Percentiles rank a stretch among this genome's conserved stretches.
phyloP scores from a whole-genome alignment of 805 yeast species.

The Candida loeiensis region DNA sequence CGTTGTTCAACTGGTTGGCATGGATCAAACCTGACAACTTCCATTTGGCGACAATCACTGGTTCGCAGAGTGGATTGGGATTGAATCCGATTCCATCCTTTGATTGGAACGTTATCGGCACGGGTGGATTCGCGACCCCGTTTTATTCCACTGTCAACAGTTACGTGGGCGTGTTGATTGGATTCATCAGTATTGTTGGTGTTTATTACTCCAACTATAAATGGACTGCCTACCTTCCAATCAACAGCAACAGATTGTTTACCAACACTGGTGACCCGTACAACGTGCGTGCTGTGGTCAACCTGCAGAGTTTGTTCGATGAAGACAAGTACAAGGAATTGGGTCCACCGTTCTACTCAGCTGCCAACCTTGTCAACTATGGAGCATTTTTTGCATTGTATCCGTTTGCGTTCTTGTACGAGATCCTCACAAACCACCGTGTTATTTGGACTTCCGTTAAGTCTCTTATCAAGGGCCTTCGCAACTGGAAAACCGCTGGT shows the following conservation, averaged over 20 bases:
- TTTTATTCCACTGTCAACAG: constrained; percentile 22
- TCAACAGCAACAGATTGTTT: constrained; percentile 20
- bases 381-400: constrained; percentile 25
- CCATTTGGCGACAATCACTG: constrained; percentile 24
- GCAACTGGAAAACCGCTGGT: constrained; percentile 19
- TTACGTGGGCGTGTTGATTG: constrained; percentile 23
- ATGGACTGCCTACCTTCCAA: constrained; percentile 29
- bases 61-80: constrained; percentile 24
- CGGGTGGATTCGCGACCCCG: constrained; percentile 18
- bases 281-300: constrained; percentile 13
- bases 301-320: constrained; percentile 12
- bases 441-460: constrained; percentile 14
- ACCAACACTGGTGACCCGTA: constrained; percentile 23
- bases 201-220: constrained; percentile 26
- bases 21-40: constrained; percentile 28
- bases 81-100: constrained; percentile 29
- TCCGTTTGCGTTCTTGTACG: constrained; percentile 23
- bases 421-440: constrained; percentile 13
- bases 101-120: constrained; percentile 25
- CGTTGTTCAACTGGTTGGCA: constrained; percentile 28
- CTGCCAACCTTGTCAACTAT: constrained; percentile 20
- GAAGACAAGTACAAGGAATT: constrained; percentile 15
- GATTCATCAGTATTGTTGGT: constrained; percentile 23
- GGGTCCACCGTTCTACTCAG: constrained; percentile 23
- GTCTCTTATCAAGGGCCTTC: constrained; percentile 15